Percentiles rank a stretch among this genome's conserved stretches.
phyloP scores from a whole-genome alignment of 2,329 filamentous ascomycete species.

The Drechslerella dactyloides region DNA sequence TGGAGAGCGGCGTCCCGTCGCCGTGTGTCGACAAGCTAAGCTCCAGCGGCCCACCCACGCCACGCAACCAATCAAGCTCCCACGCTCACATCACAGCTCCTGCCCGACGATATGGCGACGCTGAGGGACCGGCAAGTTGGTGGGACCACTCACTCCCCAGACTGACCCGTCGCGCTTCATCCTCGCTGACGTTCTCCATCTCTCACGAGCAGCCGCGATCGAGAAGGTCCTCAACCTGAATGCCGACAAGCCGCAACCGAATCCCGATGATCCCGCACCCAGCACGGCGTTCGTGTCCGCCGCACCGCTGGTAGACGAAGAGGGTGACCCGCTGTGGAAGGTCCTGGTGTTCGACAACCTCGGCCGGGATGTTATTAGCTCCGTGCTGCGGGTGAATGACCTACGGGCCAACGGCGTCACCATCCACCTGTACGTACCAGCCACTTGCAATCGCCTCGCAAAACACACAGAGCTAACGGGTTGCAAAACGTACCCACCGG shows the following conservation, averaged over 20 bases:
- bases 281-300: conserved; percentile 63
- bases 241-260: conserved; percentile 69
- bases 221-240: conserved; percentile 97
- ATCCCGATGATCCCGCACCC: conserved; percentile 63
- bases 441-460: background rate
- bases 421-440: conserved; percentile 81
- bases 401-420: conserved; percentile 92
- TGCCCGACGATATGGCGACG: conserved; percentile 38
- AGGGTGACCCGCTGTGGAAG: conserved; percentile 96
- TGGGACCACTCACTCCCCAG: conserved; percentile 44
- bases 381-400: conserved; percentile 91
- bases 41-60: background rate
- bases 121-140: conserved; percentile 50
- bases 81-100: background rate
- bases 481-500: background rate
- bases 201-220: conserved; percentile 71
- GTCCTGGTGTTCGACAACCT: conserved; percentile 92
- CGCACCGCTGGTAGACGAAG: conserved; percentile 80
- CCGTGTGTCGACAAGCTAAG: background rate
- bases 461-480: background rate
- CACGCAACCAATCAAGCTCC: background rate
- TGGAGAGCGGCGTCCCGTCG: conserved; percentile 18
- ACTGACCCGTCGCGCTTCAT: conserved; percentile 11
- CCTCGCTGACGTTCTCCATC: background rate
- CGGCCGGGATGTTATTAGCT: conserved; percentile 94